phyloP scores from a whole-genome alignment of 2,329 filamentous ascomycete genomes.

The Aspergillus novoparasiticus region DNA sequence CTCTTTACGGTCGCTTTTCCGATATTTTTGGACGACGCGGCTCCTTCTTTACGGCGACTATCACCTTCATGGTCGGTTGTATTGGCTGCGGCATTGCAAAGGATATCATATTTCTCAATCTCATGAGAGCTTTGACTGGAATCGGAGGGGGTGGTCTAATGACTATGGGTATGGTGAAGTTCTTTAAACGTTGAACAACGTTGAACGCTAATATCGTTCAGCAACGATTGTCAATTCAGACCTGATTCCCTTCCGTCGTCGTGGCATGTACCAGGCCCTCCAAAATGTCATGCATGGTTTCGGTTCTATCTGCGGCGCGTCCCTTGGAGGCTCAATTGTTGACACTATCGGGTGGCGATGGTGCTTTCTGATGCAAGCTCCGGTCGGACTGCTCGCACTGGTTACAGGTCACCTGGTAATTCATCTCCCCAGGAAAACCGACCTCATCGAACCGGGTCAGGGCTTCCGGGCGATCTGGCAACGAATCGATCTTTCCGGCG shows the following conservation, averaged over 20 bases:
- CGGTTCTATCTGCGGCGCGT: conserved; percentile 60
- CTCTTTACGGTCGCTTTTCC: conserved; percentile 71
- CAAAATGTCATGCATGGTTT: conserved; percentile 66
- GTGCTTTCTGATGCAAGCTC: conserved; percentile 64
- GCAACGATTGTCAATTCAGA: conserved; percentile 72
- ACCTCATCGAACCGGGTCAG: conserved; percentile 16
- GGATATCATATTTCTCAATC: conserved; percentile 70
- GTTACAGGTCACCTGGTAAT: conserved; percentile 57
- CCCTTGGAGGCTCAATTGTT: conserved; percentile 47
- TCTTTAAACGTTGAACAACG: background rate
- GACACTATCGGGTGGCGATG: conserved; percentile 51
- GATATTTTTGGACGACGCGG: conserved; percentile 66
- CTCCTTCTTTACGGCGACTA: conserved; percentile 65
- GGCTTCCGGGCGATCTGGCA: conserved; percentile 50
- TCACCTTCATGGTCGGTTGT: conserved; percentile 66
- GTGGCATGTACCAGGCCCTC: conserved; percentile 70
- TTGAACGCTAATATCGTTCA: conserved; percentile 11
- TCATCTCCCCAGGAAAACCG: conserved; percentile 42
- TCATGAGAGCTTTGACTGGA: conserved; percentile 70
- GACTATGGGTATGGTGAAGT: conserved; percentile 54
- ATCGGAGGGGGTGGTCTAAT: conserved; percentile 73
- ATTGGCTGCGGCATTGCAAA: conserved; percentile 69
- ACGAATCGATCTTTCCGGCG: conserved; percentile 61
- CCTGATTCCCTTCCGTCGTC: conserved; percentile 70
- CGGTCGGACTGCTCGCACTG: conserved; percentile 59